Evolutionary conservation across 2,329 filamentous ascomycete species (phyloP).

Genomic region (Chaetomiaceae sp.): DNA sequence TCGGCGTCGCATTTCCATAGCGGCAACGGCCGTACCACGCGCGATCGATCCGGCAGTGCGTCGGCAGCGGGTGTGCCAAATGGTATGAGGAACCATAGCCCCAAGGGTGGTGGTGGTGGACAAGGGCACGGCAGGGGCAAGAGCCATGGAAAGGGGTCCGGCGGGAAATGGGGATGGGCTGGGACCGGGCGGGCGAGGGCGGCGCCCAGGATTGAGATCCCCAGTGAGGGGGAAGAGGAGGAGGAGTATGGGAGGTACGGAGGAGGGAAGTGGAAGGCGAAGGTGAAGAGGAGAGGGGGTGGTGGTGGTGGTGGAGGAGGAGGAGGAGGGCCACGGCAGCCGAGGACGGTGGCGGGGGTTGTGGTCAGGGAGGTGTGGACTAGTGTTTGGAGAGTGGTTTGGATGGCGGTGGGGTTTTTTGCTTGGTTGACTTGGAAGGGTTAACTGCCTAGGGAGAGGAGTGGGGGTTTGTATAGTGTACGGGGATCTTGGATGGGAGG

Average conservation of each 20-base stretch:
- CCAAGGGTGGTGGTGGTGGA: slow-evolving; percentile 15
- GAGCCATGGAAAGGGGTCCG: slow-evolving; percentile 25
- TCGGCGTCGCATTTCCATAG: slow-evolving; percentile 2
- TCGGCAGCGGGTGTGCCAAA: background rate
- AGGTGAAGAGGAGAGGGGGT: slow-evolving; percentile 27
- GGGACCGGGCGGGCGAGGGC: slow-evolving; percentile 22
- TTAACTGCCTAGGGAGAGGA: slow-evolving; percentile 37
- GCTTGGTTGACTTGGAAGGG: slow-evolving; percentile 62
- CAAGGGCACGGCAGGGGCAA: slow-evolving; percentile 24
- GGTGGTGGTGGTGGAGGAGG: slow-evolving; percentile 48
- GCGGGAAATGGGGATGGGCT: slow-evolving; percentile 35
- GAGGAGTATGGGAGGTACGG: slow-evolving; percentile 34
- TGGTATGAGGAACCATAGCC: background rate
- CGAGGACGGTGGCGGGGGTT: slow-evolving; percentile 38
- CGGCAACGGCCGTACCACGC: background rate
- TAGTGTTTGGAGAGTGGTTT: slow-evolving; percentile 58
- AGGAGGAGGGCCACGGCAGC: slow-evolving; percentile 37
- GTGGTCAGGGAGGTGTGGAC: slow-evolving; percentile 58
- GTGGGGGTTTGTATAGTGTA: background rate
- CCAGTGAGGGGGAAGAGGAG: slow-evolving; percentile 40
- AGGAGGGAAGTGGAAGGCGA: slow-evolving; percentile 36
- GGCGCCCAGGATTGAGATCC: slow-evolving; percentile 51
- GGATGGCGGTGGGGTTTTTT: slow-evolving; percentile 62
- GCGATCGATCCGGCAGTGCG: slow-evolving; percentile 3
- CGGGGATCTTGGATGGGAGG: background rate